Conservation (phyloP, 768 basidiomycete species). For the Boletus vermiculosoides region DNA sequence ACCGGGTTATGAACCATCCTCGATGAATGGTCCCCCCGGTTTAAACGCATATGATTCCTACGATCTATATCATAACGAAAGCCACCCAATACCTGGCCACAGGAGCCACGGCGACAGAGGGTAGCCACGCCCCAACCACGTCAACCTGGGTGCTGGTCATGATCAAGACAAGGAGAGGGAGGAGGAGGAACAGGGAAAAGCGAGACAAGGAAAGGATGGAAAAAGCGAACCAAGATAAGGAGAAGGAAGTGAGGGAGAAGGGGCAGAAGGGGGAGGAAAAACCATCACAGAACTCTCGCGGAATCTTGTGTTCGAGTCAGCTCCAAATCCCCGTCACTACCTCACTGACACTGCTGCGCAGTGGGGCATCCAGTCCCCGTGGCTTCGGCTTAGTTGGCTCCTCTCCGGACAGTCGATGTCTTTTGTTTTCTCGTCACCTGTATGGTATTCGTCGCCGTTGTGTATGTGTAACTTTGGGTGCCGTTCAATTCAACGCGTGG, state of each 20-base stretch:
- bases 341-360: background rate
- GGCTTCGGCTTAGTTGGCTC: background rate
- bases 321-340: background rate
- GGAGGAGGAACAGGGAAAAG: background rate
- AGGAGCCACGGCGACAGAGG: conserved; percentile 25
- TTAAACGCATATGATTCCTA: conserved; percentile 26
- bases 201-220: background rate
- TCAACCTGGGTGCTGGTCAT: conserved; percentile 6
- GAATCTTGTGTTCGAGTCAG: background rate
- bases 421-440: conserved; percentile 11
- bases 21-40: conserved; percentile 25
- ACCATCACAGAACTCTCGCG: background rate
- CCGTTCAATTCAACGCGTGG: background rate
- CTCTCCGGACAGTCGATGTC: background rate
- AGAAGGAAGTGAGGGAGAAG: no score
- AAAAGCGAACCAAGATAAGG: background rate
- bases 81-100: conserved; percentile 40
- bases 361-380: background rate
- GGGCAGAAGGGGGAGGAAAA: background rate
- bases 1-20: conserved; percentile 50
- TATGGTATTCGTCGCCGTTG: background rate
- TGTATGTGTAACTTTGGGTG: conserved; percentile 5
- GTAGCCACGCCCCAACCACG: conserved; percentile 22
- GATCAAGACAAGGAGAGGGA: conserved; percentile 1
- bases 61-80: conserved; percentile 40